Percentiles rank a stretch among this genome's conserved stretches.
phyloP scores from a whole-genome alignment of 129 eudicot species.

The Rutidosis leptorrhynchoides region DNA sequence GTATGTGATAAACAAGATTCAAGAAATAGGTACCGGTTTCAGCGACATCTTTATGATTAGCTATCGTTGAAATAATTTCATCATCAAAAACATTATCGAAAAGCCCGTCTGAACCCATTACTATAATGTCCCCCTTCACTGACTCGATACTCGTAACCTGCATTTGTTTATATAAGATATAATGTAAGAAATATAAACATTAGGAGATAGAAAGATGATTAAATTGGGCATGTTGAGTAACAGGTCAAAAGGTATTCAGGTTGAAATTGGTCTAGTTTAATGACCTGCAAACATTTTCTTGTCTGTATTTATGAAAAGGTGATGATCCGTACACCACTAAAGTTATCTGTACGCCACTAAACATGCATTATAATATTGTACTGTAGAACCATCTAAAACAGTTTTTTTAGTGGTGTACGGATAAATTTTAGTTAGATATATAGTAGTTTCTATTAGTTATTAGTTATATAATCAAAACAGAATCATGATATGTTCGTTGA shows the following conservation, averaged over 20 bases:
- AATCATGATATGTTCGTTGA: not conserved
- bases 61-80: slow-evolving; percentile 60
- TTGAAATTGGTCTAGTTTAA: not conserved
- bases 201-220: not conserved
- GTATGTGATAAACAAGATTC: not conserved
- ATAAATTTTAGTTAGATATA: not conserved
- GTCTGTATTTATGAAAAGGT: too few species aligned
- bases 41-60: slow-evolving; percentile 44
- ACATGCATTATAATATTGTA: too few species aligned
- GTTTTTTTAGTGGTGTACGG: too few species aligned
- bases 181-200: not conserved
- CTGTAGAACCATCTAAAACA: too few species aligned
- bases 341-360: too few species aligned
- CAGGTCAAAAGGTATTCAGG: not conserved
- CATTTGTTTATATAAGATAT: slow-evolving; percentile 2
- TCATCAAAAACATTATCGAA: slow-evolving; percentile 79
- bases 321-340: too few species aligned
- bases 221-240: not conserved
- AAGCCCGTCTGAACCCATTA: slow-evolving; percentile 98
- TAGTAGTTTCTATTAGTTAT: not conserved
- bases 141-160: slow-evolving; percentile 76
- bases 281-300: not conserved
- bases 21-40: slow-evolving; percentile 56
- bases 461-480: not conserved
- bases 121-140: slow-evolving; percentile 61